Percentiles rank a stretch among this genome's conserved stretches.
phyloP scores from a whole-genome alignment of 805 yeast species.

The Huiozyma naganishii region DNA sequence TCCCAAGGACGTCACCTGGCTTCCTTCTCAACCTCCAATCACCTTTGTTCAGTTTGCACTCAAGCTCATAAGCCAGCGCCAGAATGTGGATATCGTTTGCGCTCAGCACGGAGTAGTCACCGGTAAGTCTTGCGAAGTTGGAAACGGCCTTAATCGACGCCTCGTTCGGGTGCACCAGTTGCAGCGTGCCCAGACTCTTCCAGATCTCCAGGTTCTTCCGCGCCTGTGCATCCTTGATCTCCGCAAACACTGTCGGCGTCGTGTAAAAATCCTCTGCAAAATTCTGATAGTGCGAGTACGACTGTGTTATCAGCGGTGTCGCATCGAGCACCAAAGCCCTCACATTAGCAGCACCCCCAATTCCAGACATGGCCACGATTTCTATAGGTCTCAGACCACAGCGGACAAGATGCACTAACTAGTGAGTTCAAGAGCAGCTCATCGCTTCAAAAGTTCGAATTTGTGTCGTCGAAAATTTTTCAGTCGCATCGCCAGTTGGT shows the following conservation, averaged over 20 bases:
- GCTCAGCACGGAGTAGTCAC: constrained; percentile 82
- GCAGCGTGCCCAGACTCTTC: constrained; percentile 49
- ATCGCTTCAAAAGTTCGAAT: background rate
- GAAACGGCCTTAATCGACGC: constrained; percentile 53
- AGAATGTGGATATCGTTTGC: constrained; percentile 86
- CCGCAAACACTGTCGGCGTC: constrained; percentile 83
- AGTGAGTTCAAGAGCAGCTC: background rate
- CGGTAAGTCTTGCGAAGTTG: constrained; percentile 76
- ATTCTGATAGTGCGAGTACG: constrained; percentile 60
- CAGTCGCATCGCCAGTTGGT: background rate
- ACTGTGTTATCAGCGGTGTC: constrained; percentile 83
- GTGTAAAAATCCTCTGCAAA: constrained; percentile 69
- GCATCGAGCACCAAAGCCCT: constrained; percentile 78
- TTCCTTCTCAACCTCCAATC: constrained; percentile 56
- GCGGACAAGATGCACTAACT: too few species aligned
- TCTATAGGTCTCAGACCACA: too few species aligned
- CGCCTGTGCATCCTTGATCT: constrained; percentile 77
- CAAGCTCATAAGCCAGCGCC: constrained; percentile 85
- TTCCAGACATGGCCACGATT: background rate
- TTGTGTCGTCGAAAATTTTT: background rate
- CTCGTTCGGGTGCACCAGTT: constrained; percentile 66
- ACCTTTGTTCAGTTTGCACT: constrained; percentile 57
- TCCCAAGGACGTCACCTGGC: constrained; percentile 50
- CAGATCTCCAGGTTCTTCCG: constrained; percentile 70
- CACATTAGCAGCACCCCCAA: constrained; percentile 25